These are phyloP conservation scores for Nepenthes gracilis DNA, from an alignment of 148 eudicot species.

Conservation along the genomic window DNA sequence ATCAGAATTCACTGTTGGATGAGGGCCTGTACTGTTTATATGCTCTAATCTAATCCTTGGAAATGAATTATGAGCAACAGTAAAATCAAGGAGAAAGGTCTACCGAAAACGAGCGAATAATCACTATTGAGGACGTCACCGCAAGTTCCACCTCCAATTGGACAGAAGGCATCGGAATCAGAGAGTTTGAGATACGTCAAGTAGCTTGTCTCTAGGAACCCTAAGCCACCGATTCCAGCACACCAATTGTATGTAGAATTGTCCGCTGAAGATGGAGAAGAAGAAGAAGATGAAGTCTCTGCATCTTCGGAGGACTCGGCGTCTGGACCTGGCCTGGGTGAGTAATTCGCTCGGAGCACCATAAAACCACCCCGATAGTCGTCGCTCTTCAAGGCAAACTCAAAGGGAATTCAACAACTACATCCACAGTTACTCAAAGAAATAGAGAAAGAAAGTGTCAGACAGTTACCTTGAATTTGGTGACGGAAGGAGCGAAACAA, in stretches of 20 bases:
- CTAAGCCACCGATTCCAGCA: conserved; percentile 72
- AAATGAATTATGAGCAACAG: too few relatives aligned
- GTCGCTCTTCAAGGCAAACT: conserved; percentile 6
- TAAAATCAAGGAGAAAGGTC: neutral
- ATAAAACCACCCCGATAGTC: conserved; percentile 1
- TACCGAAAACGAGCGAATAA: conserved; percentile 67
- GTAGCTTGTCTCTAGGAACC: conserved; percentile 63
- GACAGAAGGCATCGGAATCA: conserved; percentile 69
- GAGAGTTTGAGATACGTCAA: conserved; percentile 68
- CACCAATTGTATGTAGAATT: conserved; percentile 72
- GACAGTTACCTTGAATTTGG: conserved; percentile 12
- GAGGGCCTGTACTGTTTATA: too few relatives aligned
- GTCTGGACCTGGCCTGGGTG: conserved; percentile 16
- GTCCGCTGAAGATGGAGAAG: conserved; percentile 8
- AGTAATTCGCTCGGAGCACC: conserved; percentile 28
- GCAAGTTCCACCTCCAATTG: conserved; percentile 63
- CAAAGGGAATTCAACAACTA: neutral
- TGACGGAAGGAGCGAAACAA: conserved; percentile 5
- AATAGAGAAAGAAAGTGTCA: neutral
- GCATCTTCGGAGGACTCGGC: conserved; percentile 19
- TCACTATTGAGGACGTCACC: conserved; percentile 62
- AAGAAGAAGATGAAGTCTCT: conserved; percentile 7
- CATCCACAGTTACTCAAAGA: neutral
- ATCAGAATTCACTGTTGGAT: too few relatives aligned
- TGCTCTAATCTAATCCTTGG: too few relatives aligned